phyloP scores from a whole-genome alignment of 2,329 filamentous ascomycete species.

The Claviceps sp. region DNA sequence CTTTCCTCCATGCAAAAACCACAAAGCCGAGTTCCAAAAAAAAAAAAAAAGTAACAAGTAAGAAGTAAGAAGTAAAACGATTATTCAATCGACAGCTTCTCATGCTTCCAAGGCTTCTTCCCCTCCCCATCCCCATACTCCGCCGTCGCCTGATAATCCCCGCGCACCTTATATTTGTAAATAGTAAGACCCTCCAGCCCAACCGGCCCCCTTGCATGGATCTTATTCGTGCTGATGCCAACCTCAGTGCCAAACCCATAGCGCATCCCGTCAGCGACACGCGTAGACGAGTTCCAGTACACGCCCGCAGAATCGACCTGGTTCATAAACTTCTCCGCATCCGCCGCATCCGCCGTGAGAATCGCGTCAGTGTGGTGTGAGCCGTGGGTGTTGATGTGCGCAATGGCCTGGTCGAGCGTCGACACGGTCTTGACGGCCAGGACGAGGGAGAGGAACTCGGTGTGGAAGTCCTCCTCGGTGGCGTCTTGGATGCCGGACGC shows the following conservation, averaged over 20 bases:
- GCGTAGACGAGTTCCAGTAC: slow-evolving; percentile 93
- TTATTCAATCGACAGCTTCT: slow-evolving; percentile 24
- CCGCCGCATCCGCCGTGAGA: slow-evolving; percentile 52
- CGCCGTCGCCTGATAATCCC: slow-evolving; percentile 67
- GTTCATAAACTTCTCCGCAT: slow-evolving; percentile 72
- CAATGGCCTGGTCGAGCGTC: slow-evolving; percentile 55
- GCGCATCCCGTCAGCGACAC: slow-evolving; percentile 91
- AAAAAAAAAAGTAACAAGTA: neutral
- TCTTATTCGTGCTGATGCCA: slow-evolving; percentile 97
- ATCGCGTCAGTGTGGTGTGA: slow-evolving; percentile 93
- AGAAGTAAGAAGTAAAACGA: neutral
- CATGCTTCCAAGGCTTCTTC: slow-evolving; percentile 45
- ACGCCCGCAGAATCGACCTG: slow-evolving; percentile 80
- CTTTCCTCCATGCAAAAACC: too few relatives aligned
- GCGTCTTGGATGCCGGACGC: slow-evolving; percentile 48
- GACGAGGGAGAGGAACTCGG: slow-evolving; percentile 77
- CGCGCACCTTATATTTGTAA: slow-evolving; percentile 88
- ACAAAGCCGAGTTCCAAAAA: too few relatives aligned
- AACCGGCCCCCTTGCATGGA: slow-evolving; percentile 85
- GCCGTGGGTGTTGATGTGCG: slow-evolving; percentile 83
- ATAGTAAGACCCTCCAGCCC: slow-evolving; percentile 91
- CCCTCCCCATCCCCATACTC: slow-evolving; percentile 57
- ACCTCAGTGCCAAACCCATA: slow-evolving; percentile 98
- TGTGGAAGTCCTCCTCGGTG: slow-evolving; percentile 60
- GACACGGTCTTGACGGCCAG: slow-evolving; percentile 73